phyloP scores from a whole-genome alignment of 1,284 basidiomycete genomes.

The Malassezia restricta region DNA sequence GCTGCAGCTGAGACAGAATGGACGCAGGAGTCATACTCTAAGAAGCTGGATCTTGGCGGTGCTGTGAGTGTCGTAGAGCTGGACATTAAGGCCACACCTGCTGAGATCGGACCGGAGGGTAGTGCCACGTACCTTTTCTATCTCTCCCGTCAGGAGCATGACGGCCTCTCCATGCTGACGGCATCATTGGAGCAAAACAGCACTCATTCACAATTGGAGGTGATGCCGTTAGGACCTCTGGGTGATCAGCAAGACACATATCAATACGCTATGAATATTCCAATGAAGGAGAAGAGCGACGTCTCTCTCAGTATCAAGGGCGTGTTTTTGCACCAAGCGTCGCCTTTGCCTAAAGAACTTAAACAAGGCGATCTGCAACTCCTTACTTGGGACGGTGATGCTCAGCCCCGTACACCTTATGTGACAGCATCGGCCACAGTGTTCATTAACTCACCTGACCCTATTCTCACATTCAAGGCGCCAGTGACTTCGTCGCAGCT shows the following conservation, averaged over 20 bases:
- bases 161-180: constrained; percentile 13
- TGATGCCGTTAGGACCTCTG: neutral
- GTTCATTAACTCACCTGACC: constrained; percentile 52
- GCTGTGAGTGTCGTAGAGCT: constrained; percentile 18
- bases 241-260: neutral
- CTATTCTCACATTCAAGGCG: constrained; percentile 39
- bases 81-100: constrained; percentile 19
- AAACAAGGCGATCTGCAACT: constrained; percentile 67
- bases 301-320: constrained; percentile 62
- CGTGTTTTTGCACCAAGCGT: constrained; percentile 61
- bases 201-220: neutral
- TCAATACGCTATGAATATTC: constrained; percentile 12
- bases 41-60: constrained; percentile 31
- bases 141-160: constrained; percentile 17
- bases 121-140: constrained; percentile 21
- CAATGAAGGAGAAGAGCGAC: neutral
- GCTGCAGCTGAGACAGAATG: neutral
- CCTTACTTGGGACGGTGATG: constrained; percentile 62
- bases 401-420: constrained; percentile 73
- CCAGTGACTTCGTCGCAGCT: constrained; percentile 58
- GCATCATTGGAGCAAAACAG: neutral
- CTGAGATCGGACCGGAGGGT: constrained; percentile 15
- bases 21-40: constrained; percentile 12
- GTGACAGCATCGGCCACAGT: constrained; percentile 65
- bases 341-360: constrained; percentile 62